A percentile compares a stretch with the other conserved stretches of the same genome.
phyloP scores from a whole-genome alignment of 202 grass and related monocot species.

The Panicum hallii region DNA sequence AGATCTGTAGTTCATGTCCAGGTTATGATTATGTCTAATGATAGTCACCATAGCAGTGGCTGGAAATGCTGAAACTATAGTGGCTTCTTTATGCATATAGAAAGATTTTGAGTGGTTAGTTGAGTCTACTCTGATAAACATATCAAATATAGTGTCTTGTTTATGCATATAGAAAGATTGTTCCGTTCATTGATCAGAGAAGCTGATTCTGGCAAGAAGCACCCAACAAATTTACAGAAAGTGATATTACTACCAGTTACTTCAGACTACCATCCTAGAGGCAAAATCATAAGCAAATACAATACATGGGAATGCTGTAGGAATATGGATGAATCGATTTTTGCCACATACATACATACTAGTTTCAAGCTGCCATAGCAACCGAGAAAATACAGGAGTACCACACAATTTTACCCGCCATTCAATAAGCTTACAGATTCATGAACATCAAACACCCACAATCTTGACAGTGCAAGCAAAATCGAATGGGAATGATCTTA shows the following conservation, averaged over 20 bases:
- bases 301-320: background rate
- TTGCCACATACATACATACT: background rate
- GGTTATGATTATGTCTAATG: background rate
- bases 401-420: constrained; percentile 13
- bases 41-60: background rate
- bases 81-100: background rate
- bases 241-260: background rate
- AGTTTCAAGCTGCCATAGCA: constrained; percentile 14
- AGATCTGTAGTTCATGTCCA: constrained; percentile 32
- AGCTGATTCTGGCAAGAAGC: background rate
- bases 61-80: background rate
- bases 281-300: background rate
- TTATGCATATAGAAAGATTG: background rate
- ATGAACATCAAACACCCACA: constrained; percentile 18
- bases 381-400: constrained; percentile 20
- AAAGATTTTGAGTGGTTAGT: background rate
- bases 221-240: constrained; percentile 3
- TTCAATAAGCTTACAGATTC: constrained; percentile 47
- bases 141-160: no score
- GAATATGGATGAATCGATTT: constrained; percentile 11
- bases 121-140: background rate
- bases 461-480: constrained; percentile 31
- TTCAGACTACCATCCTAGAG: background rate
- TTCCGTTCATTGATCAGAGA: background rate
- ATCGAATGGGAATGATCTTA: constrained; percentile 30